Evolutionary conservation across 1,284 basidiomycete species (phyloP), one percentile per base, ranked within the genome.

Genomic region (Ceratorhiza oryzae-sativae): DNA sequence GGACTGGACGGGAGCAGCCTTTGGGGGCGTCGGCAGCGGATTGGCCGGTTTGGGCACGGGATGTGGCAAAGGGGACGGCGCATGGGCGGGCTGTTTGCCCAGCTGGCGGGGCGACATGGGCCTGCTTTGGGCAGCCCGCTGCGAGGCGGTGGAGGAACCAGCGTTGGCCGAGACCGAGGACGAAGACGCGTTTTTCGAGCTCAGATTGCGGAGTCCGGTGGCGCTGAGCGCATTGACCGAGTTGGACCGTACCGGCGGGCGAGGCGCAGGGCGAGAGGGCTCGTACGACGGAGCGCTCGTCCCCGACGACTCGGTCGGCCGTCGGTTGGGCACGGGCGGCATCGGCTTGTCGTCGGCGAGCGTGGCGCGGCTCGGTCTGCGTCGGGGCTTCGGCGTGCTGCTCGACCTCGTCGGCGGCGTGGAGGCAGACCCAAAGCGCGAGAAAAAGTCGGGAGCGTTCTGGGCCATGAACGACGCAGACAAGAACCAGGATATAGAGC

Each of bases 211-310:
- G 6, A 68, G 65, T 3, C 12, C 46, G 18, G 51, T 13, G 9
- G 10, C 13, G 32, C 1, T 8, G 55, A 18, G n/a, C 39, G 18
- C 30, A 56, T 56, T 5, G 58, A 23, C 15, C 8, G 49, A 42
- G 23, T 42, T 41, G 3, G 62, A 34, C 6, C 65, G 49, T 3
- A 32, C 13, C 1, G 65, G 51, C 9, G 65, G 65, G 5, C 39
- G 49, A 18, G 65, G 65, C 3, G 65, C 65, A 56, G 65, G 65
- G 36, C 65, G 65, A n/a, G 65, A 68, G 51, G 65, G 65, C 39
- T 56, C 65, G 45, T 55, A 68, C 6, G 51, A 2, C 18, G 30
- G 51, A 8, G 51, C 15, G 51, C 46, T 65, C 2, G 42, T 63
- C 1, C 36, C 34, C 25, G 36, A 6, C 13, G 65, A 34, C 51